These are phyloP conservation scores for Colletotrichum noveboracense DNA, from an alignment of 2,329 filamentous ascomycete species.

Conservation along the genomic window DNA sequence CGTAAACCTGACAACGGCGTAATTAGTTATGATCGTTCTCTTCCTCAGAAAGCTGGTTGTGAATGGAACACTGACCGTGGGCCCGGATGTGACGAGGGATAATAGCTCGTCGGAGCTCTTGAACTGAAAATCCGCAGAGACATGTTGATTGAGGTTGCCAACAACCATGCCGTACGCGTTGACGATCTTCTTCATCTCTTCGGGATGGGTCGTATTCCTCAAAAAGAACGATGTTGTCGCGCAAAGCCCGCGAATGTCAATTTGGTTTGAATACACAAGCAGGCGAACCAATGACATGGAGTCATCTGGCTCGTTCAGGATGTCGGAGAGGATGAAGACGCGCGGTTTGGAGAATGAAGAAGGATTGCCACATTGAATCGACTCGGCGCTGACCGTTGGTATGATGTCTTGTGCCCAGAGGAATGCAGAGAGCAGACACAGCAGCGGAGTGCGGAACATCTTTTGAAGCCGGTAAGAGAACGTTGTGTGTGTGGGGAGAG, in stretches of 20 bases:
- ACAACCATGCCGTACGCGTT: slow-evolving; percentile 47
- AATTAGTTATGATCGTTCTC: background rate
- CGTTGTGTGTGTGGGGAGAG: background rate
- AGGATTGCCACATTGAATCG: background rate
- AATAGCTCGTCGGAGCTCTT: background rate
- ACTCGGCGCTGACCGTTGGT: background rate
- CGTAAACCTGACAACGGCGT: slow-evolving; percentile 30
- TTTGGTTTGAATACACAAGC: slow-evolving; percentile 50
- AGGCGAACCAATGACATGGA: slow-evolving; percentile 47
- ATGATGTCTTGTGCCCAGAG: background rate
- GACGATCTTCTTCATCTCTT: slow-evolving; percentile 48
- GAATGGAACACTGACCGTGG: background rate
- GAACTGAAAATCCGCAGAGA: background rate
- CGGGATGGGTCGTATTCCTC: slow-evolving; percentile 39
- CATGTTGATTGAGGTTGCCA: slow-evolving; percentile 53
- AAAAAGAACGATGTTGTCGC: slow-evolving; percentile 52
- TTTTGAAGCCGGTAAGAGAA: background rate
- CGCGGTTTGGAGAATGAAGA: background rate
- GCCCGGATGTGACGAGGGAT: background rate
- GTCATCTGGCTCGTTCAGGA: slow-evolving; percentile 52
- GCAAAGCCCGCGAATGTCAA: slow-evolving; percentile 47
- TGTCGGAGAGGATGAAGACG: slow-evolving; percentile 47
- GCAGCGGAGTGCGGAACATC: background rate
- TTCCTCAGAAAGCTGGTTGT: background rate
- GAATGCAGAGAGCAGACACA: background rate